A percentile compares a stretch with the other conserved stretches of the same genome.
Evolutionary conservation across 768 basidiomycete species (phyloP).

Genomic region (Leccinum disarticulatum): DNA sequence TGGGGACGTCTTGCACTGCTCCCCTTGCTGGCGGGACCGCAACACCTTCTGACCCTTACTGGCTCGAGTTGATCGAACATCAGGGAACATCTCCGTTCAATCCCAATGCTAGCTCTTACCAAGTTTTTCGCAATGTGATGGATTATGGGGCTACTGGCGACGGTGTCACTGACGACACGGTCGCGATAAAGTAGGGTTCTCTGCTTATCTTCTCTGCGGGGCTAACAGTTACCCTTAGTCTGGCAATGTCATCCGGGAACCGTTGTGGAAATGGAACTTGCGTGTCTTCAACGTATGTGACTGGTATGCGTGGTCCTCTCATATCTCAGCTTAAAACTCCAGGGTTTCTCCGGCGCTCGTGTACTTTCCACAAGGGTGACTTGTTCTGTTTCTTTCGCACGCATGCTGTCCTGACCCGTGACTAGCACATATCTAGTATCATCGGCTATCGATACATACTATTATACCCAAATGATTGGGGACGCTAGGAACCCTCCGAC

Average conservation of each 20-base stretch:
- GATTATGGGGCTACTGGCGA: constrained; percentile 55
- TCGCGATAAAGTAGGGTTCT: constrained; percentile 59
- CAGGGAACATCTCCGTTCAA: constrained; percentile 72
- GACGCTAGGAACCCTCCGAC: constrained; percentile 70
- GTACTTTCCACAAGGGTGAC: constrained; percentile 71
- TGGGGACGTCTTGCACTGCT: constrained; percentile 48
- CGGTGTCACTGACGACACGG: constrained; percentile 73
- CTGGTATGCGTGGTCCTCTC: not conserved
- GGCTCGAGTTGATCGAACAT: constrained; percentile 70
- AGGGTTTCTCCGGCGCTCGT: constrained; percentile 61
- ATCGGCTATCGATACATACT: constrained; percentile 63
- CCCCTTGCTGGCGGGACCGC: constrained; percentile 52
- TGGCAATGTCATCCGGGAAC: constrained; percentile 58
- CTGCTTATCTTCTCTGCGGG: not conserved
- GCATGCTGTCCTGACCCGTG: not conserved
- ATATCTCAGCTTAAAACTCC: not conserved
- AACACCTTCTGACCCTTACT: constrained; percentile 45
- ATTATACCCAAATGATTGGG: constrained; percentile 77
- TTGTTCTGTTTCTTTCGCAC: not conserved
- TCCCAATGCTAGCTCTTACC: constrained; percentile 48
- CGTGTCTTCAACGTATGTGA: constrained; percentile 49
- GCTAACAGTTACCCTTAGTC: constrained; percentile 34
- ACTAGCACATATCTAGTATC: constrained; percentile 67
- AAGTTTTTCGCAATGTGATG: constrained; percentile 78
- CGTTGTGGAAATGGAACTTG: constrained; percentile 57